These are phyloP conservation scores for Pseudonitzschia delicatissima DNA, from an alignment of 108 stramenopile genomes.

Conservation along the genomic window DNA sequence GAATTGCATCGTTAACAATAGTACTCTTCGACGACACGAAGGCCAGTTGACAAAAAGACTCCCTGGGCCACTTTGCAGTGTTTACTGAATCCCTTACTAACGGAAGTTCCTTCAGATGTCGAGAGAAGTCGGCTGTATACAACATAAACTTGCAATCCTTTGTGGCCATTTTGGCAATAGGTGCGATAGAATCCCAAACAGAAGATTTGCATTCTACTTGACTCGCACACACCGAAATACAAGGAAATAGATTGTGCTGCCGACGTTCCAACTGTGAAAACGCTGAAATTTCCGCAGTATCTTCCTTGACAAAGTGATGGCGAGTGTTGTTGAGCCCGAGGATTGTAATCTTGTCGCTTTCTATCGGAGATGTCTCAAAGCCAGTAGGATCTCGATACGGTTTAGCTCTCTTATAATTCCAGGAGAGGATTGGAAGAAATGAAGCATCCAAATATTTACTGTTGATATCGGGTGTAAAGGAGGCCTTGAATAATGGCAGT, in stretches of 20 bases:
- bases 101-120: conserved; percentile 36
- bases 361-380: conserved; percentile 1
- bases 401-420: conserved; percentile 19
- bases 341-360: neutral
- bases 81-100: conserved; percentile 19
- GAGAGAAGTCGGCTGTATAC: conserved; percentile 62
- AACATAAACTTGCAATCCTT: conserved; percentile 47
- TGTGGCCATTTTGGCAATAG: conserved; percentile 38
- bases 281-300: neutral
- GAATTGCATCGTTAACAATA: conserved; percentile 29
- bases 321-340: conserved; percentile 13
- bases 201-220: conserved; percentile 26
- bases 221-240: conserved; percentile 58
- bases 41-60: conserved; percentile 60
- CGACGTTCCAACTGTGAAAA: conserved; percentile 30
- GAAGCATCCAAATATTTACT: neutral
- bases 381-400: conserved; percentile 7
- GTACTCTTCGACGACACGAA: conserved; percentile 64
- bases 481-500: neutral
- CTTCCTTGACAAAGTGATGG: neutral
- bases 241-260: conserved; percentile 24
- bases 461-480: neutral
- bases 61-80: conserved; percentile 27
- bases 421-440: conserved; percentile 19
- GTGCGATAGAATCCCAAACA: conserved; percentile 41